Evolutionary conservation across 257 asterid genomes (phyloP).

Genomic region (Verbena officinalis): DNA sequence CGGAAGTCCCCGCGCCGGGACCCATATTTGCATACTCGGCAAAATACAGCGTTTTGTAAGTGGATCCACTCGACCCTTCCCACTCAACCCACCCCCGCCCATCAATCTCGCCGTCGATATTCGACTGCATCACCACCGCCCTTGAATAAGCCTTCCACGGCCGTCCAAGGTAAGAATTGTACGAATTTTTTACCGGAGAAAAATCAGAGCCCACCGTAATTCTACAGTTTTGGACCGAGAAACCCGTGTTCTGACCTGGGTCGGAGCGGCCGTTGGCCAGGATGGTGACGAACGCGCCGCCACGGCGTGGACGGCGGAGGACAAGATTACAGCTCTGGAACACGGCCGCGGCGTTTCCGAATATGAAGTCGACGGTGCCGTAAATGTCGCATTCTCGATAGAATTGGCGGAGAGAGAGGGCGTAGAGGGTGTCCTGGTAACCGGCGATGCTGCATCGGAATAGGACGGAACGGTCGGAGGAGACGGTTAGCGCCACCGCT

Average conservation of each 20-base stretch:
- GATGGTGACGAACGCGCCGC: conserved; percentile 49
- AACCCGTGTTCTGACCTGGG: conserved; percentile 74
- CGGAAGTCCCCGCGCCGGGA: conserved; percentile 42
- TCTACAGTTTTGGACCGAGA: conserved; percentile 59
- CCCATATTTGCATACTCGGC: conserved; percentile 63
- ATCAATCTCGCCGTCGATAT: conserved; percentile 49
- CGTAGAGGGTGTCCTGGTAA: conserved; percentile 70
- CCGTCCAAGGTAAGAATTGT: conserved; percentile 54
- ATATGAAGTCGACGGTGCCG: conserved; percentile 74
- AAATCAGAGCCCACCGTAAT: conserved; percentile 48
- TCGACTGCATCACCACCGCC: conserved; percentile 68
- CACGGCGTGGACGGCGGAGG: conserved; percentile 53
- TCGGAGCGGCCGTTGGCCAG: conserved; percentile 65
- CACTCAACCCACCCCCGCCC: conserved; percentile 72
- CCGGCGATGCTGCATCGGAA: conserved; percentile 67
- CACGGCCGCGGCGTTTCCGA: conserved; percentile 72
- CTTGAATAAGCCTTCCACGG: conserved; percentile 69
- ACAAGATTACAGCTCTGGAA: conserved; percentile 61
- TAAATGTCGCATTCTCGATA: conserved; percentile 77
- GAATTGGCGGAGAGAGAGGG: conserved; percentile 68
- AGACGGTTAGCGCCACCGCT: conserved; percentile 59
- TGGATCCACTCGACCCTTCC: conserved; percentile 49
- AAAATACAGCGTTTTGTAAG: conserved; percentile 47
- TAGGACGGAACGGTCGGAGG: conserved; percentile 65
- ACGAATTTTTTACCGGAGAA: conserved; percentile 32